Evolutionary conservation across 1,139 yeast genomes (phyloP), one percentile per base, ranked within the genome.

Genomic region (Yamadazyma diddensiae): DNA sequence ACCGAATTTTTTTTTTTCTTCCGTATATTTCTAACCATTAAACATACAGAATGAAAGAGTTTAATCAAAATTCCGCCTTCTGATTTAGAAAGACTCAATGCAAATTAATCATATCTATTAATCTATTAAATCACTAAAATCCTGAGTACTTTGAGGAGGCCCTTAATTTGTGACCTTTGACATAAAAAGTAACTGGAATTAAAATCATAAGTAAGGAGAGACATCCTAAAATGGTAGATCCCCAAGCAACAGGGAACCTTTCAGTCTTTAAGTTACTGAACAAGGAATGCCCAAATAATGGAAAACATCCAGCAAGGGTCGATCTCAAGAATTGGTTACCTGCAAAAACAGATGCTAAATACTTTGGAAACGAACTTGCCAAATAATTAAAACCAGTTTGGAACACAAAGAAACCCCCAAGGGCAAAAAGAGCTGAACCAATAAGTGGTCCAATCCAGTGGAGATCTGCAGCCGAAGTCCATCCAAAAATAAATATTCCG

Each of bases 241-340:
- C 90, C 86, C 87, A 81, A 0, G 83, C 88, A 41, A 78, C 60
- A 2, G 64, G 65, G 37, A 49, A 56, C 18, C 54, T 55, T 1
- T 54, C 48, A 8, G 57, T 56, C 16, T 55, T 52, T 24, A 58
- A 41, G 45, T 62, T 43, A 30, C 57, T 50, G 51, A 71, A 79
- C 65, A 83, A 61, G 38, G 75, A 74, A 15, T 41, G 38, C 6
- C 56, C 63, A 35, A 57, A 55, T 14, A 59, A 45, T 14, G 65
- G 65, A 46, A 57, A 57, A 9, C 50, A 49, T 13, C 59, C 57
- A 15, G 62, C 62, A 43, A 51, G 43, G 3, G 45, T 37, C 4
- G 55, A 45, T 38, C 63, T 47, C 35, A 56, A 48, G 27, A 58
- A 49, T 21, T 45, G 52, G 37, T 57, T 57, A 5, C 57, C 50